A percentile compares a stretch with the other conserved stretches of the same genome.
Evolutionary conservation across 2,329 filamentous ascomycete species (phyloP).

Genomic region (Beauveria rudraprayagi): DNA sequence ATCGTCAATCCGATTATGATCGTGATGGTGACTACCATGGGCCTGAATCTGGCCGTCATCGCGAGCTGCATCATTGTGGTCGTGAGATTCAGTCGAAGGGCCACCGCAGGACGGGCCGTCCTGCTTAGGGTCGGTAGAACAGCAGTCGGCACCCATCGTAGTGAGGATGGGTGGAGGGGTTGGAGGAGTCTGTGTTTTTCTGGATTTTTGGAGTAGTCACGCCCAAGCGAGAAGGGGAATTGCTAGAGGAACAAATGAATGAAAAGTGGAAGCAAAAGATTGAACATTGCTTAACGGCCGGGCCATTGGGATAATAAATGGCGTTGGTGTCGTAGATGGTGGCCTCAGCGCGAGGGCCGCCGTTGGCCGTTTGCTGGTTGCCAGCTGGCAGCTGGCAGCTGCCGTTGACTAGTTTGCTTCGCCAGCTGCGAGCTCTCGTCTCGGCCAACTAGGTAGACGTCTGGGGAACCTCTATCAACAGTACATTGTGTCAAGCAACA

Average conservation of each 20-base stretch:
- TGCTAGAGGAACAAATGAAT: neutral
- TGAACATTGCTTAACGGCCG: neutral
- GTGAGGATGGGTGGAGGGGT: neutral
- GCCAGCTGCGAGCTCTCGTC: neutral
- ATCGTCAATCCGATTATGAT: neutral
- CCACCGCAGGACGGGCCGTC: neutral
- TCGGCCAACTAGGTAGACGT: neutral
- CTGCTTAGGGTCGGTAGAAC: conserved; percentile 7
- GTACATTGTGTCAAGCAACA: neutral
- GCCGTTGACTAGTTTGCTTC: neutral
- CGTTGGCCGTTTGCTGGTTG: neutral
- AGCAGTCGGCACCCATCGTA: conserved; percentile 13
- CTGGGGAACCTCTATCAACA: neutral
- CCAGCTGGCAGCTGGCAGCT: neutral
- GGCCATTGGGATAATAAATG: neutral
- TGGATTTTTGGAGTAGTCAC: no score
- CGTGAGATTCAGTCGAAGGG: neutral
- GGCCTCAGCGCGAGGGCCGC: neutral
- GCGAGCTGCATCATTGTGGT: neutral
- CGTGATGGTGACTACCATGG: neutral
- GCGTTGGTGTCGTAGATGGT: neutral
- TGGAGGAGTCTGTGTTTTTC: no score
- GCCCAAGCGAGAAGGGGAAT: neutral
- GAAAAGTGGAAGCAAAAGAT: neutral
- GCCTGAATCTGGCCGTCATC: neutral